phyloP scores from a whole-genome alignment of 129 eudicot species.

The Smallanthus sonchifolius region DNA sequence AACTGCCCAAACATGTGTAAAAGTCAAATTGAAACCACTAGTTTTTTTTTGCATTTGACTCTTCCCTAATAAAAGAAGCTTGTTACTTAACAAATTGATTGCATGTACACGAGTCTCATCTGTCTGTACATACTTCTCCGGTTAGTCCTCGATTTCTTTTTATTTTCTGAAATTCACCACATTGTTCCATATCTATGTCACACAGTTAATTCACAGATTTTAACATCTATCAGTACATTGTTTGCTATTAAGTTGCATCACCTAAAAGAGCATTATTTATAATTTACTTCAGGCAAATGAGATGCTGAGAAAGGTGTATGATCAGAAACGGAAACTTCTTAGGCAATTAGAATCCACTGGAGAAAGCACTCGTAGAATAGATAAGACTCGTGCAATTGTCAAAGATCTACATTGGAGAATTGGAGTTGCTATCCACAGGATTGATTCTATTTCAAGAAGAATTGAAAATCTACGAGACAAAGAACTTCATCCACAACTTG shows the following conservation, averaged over 20 bases:
- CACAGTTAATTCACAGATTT: background rate
- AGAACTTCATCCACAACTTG: slow-evolving; percentile 95
- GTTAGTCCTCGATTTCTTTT: background rate
- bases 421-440: slow-evolving; percentile 85
- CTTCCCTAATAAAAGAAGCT: background rate
- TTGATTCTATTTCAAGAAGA: slow-evolving; percentile 80
- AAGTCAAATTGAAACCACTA: background rate
- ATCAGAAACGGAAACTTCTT: slow-evolving; percentile 70
- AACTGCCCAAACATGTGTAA: background rate
- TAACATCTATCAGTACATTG: background rate
- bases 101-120: slow-evolving; percentile 12
- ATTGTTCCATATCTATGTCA: background rate
- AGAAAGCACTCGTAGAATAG: slow-evolving; percentile 42
- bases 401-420: slow-evolving; percentile 93
- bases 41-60: background rate
- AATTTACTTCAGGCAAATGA: slow-evolving; percentile 64
- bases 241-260: slow-evolving; percentile 1
- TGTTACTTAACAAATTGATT: background rate
- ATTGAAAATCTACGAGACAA: slow-evolving; percentile 85
- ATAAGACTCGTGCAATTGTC: slow-evolving; percentile 81
- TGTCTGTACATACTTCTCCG: background rate
- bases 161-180: background rate
- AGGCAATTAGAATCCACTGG: slow-evolving; percentile 71
- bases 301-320: slow-evolving; percentile 65
- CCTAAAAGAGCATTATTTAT: background rate